Evolutionary conservation across 768 basidiomycete species (phyloP).

Genomic region (Cystofilobasidium ferigula): DNA sequence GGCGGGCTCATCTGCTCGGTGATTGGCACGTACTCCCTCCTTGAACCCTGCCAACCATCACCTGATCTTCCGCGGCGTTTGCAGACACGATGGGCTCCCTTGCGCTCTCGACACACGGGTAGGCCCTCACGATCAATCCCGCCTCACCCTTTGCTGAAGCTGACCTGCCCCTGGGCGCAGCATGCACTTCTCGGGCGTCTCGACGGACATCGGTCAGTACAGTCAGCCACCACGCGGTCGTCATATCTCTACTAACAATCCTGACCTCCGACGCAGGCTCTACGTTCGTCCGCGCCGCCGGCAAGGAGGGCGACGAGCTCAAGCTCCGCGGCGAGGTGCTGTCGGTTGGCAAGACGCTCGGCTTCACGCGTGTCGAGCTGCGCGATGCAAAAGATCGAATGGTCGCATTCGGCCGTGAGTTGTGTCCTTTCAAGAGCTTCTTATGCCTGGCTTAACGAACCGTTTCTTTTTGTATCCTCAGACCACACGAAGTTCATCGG

Average conservation of each 20-base stretch:
- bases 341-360: slow-evolving; percentile 12
- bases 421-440: background rate
- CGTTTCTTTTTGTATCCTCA: no score
- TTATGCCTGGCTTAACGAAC: no score
- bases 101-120: slow-evolving; percentile 17
- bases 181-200: slow-evolving; percentile 13
- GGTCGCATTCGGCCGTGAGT: slow-evolving; percentile 21
- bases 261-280: background rate
- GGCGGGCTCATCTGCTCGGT: slow-evolving; percentile 11
- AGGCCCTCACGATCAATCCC: background rate
- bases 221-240: no score
- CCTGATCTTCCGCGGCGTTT: no score
- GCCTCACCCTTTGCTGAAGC: background rate
- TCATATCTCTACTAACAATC: background rate
- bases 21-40: background rate
- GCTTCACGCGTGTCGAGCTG: slow-evolving; percentile 22
- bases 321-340: slow-evolving; percentile 11
- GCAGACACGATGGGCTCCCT: slow-evolving; percentile 23
- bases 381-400: slow-evolving; percentile 7
- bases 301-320: slow-evolving; percentile 10
- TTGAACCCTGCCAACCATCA: background rate
- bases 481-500: slow-evolving; percentile 24
- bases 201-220: slow-evolving; percentile 12
- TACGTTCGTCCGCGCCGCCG: slow-evolving; percentile 15
- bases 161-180: background rate